Evolutionary conservation across 2,329 filamentous ascomycete genomes (phyloP), one percentile per base, ranked within the genome.

Genomic region (Coleophoma cylindrospora): DNA sequence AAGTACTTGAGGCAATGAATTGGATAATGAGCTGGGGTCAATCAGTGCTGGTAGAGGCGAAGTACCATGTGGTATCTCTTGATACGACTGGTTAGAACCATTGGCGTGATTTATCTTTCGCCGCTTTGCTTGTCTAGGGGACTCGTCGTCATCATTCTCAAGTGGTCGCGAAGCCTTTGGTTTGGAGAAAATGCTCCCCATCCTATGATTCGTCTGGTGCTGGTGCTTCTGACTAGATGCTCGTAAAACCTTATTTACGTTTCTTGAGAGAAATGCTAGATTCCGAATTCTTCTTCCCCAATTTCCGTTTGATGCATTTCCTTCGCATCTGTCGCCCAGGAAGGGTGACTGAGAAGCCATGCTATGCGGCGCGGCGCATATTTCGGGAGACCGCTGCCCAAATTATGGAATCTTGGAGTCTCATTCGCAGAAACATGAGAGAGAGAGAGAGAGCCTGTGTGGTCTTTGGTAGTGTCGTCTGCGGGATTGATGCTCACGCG

Each of bases 141-240:
- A 51, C n/a, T 61, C 59, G 19, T 58, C 55, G 22, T 62, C 57
- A 2, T 60, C 57, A 19, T 58, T 55, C 41, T 44, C 41, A n/a
- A n/a, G 21, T 14, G 41, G 11, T 27, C 41, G 4, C 22, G 41
- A 14, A 15, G 21, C 19, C 41, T 44, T 44, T 13, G 27, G 14
- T 32, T 27, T 22, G 15, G 41, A 44, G 21, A 44, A 27, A 12
- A 44, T 15, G 27, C 21, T 27, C 32, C 41, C 41, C 41, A 44
- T 44, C 15, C 37, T 34, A 49, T 33, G 32, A 12, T 36, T 36
- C 51, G 21, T 38, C 47, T 43, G 51, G 45, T 38, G 27, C 27
- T 27, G 27, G 27, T 27, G 27, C 27, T 27, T 27, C 9, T 27
- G 27, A 27, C 27, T 27, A 27, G 27, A 27, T 37, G 48, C 21